Evolutionary conservation across 2,329 filamentous ascomycete species (phyloP), one percentile per base, ranked within the genome.

Genomic region (Neoarthrinium moseri): DNA sequence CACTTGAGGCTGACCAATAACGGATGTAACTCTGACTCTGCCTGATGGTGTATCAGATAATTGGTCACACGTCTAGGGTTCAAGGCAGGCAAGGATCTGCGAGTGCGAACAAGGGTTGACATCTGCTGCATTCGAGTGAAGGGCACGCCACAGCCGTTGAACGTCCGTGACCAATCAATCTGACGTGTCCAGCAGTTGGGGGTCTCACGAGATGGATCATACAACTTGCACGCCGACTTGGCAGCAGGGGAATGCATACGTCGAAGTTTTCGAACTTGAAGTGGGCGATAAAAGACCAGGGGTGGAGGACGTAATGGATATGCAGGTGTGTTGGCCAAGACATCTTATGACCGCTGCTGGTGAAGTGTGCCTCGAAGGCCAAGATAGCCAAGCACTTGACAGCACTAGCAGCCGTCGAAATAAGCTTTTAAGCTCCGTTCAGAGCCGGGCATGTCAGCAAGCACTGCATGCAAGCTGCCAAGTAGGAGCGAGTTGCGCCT

Each of bases 381-480:
- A 39, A 43, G 39, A 33, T 17, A 32, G 39, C 39, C 39, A 43
- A 43, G 39, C 6, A 32, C 26, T 34, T 22, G 29, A 22, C 20
- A 33, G 26, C 6, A 22, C 17, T 32, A 21, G 17, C n/a, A 34
- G 18, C 11, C 11, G 39, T 43, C 17, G 15, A 34, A 43, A 17
- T 24, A 43, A 43, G 39, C 39, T 43, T 43, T 43, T 40, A 40
- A 40, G 37, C 37, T 29, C 24, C 22, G 37, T 17, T 40, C 13
- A 33, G n/a, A n/a, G n/a, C n/a, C n/a, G n/a, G n/a, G n/a, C n/a
- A n/a, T n/a, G 11, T 42, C 18, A 37, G 12, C 18, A 21, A 20
- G 7, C 15, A n/a, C 20, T 24, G 17, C 10, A n/a, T 12, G 15
- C 22, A 20, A 17, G 36, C 22, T 29, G 21, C 17, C 23, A 27